phyloP scores from a whole-genome alignment of 371 early-diverging fungal genomes.

The Nosema bombycis region DNA sequence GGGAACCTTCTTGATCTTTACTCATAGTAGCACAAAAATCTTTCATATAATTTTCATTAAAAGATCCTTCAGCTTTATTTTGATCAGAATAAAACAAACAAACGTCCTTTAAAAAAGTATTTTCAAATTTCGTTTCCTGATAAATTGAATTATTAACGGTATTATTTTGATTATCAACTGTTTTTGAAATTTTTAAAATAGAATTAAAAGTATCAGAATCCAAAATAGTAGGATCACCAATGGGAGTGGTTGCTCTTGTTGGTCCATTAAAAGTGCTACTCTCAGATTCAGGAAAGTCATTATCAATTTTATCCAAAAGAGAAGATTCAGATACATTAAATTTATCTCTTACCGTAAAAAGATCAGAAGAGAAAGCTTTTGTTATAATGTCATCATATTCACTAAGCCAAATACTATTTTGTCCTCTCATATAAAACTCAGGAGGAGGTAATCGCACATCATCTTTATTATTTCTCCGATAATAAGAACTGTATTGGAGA shows the following conservation, averaged over 20 bases:
- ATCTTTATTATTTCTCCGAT: constrained; percentile 64
- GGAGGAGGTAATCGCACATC: constrained; percentile 67
- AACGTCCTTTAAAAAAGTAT: constrained; percentile 31
- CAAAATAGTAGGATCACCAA: constrained; percentile 43
- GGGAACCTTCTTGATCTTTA: constrained; percentile 95
- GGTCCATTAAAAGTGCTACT: constrained; percentile 46
- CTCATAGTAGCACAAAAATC: constrained; percentile 68
- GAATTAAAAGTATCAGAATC: constrained; percentile 32
- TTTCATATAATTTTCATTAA: constrained; percentile 5
- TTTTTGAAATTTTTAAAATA: constrained; percentile 10
- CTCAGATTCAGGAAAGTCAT: constrained; percentile 51
- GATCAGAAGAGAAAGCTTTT: constrained; percentile 46
- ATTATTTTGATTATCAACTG: background rate
- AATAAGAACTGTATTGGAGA: constrained; percentile 67
- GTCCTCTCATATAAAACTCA: constrained; percentile 54
- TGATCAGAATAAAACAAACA: constrained; percentile 30
- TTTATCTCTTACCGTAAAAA: constrained; percentile 41
- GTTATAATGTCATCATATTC: constrained; percentile 46
- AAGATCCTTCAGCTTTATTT: background rate
- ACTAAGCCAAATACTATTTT: constrained; percentile 40
- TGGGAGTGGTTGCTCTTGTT: constrained; percentile 47
- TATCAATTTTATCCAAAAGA: constrained; percentile 47
- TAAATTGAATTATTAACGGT: background rate
- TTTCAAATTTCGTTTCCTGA: constrained; percentile 9
- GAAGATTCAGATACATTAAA: background rate